These are phyloP conservation scores for Ophiosphaerella herpotricha DNA, from an alignment of 2,329 filamentous ascomycete species.

Conservation along the genomic window DNA sequence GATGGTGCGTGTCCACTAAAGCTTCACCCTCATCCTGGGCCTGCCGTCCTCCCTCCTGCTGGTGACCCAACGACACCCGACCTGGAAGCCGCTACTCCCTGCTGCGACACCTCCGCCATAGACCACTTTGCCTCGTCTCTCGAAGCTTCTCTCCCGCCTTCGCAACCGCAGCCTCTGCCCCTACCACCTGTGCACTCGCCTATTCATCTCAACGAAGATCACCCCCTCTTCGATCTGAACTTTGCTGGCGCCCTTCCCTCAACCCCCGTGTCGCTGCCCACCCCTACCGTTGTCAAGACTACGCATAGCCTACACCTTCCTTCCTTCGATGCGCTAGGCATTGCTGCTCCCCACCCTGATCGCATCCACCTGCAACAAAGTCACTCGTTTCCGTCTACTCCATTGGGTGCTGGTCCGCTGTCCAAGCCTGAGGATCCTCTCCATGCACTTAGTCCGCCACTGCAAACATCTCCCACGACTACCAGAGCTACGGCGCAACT, in stretches of 20 bases:
- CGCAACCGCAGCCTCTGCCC: conserved; percentile 28
- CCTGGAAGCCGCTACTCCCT: conserved; percentile 18
- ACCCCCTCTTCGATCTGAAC: conserved; percentile 30
- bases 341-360: conserved; percentile 54
- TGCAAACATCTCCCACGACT: conserved; percentile 21
- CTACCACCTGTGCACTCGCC: conserved; percentile 35
- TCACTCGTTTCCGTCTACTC: conserved; percentile 30
- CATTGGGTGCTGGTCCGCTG: conserved; percentile 43
- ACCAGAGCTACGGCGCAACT: conserved; percentile 24
- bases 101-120: conserved; percentile 13
- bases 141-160: conserved; percentile 30
- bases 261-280: conserved; percentile 35
- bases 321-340: conserved; percentile 58
- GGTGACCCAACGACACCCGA: conserved; percentile 25
- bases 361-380: conserved; percentile 33
- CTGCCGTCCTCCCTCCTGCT: too few relatives aligned
- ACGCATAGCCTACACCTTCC: conserved; percentile 55
- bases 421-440: conserved; percentile 48
- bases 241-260: conserved; percentile 35
- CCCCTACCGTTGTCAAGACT: conserved; percentile 36
- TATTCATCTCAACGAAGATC: conserved; percentile 21
- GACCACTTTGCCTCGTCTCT: conserved; percentile 28
- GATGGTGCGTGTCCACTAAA: too few relatives aligned
- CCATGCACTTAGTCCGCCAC: conserved; percentile 44
- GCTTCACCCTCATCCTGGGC: too few relatives aligned